Base-by-base conservation (phyloP, 495 filamentous ascomycete genomes). In the Aspergillus indologenus region DNA sequence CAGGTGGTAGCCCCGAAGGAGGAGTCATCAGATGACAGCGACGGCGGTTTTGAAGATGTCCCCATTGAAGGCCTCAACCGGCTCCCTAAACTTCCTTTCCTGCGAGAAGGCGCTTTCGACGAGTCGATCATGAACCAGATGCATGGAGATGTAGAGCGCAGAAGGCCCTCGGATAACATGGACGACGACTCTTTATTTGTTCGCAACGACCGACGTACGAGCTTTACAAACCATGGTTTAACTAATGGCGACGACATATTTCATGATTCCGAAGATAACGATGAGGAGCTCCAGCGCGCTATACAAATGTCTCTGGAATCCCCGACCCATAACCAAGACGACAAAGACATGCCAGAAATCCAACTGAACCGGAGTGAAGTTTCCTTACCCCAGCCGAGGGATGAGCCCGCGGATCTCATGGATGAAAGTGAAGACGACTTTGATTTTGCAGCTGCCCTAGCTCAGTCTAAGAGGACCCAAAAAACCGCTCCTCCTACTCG, bases 11-110 rank as follows among this genome's bases (percentile, higher is more conserved):
- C 83, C 47, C 81, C 77, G 1, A 69, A 67, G 34, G 79, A 86
- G 51, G 73, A 75, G 7, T 76, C 75, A 48, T 79, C 82, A 1
- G 80, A 83, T 21, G 81, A 85, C 23, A 29, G 29, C 3, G 90
- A 89, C 18, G 85, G 81, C 20, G 87, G 87, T 24, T 98, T 98
- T 66, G 94, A 98, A 69, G 94, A 98, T 73, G 89, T 98, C 15
- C 94, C 94, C 2, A 89, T 98, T 45, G 92, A 95, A 69, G 94
- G 94, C 1, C 63, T 98, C 24, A 98, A 98, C 63, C 79, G 94
- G 53, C 72, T 98, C 45, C 93, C 93, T 0, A 96, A 88, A 62
- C 64, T 79, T 57, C 63, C 70, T 45, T 69, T 77, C 47, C 68
- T 78, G 7, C 66, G 63, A 56, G 65, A 74, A 14, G 76, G 74